Conservation (phyloP, 1,284 basidiomycete species). For the Hortiboletus rubellus region DNA sequence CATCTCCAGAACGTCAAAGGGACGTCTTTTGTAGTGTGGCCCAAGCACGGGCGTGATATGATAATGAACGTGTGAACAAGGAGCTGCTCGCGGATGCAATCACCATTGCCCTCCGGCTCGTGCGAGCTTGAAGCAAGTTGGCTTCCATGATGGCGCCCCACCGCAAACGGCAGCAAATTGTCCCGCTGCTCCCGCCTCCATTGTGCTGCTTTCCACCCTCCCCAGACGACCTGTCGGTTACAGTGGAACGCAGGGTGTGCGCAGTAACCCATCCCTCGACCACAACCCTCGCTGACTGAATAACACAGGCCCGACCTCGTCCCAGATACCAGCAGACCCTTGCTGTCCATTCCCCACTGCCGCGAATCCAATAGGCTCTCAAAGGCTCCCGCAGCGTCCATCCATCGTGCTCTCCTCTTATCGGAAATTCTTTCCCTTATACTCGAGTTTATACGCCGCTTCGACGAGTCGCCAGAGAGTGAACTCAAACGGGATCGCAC, state of each 20-base stretch:
- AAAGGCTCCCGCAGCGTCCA: background rate
- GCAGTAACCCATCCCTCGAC: background rate
- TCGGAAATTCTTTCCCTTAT: slow-evolving; percentile 27
- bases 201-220: background rate
- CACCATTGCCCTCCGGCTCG: no score
- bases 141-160: slow-evolving; percentile 3
- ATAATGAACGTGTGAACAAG: background rate
- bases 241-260: slow-evolving; percentile 5
- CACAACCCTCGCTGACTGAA: slow-evolving; percentile 3
- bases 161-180: background rate
- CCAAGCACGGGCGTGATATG: background rate
- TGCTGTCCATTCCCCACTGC: slow-evolving; percentile 1
- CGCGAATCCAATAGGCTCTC: background rate
- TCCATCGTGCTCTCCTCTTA: slow-evolving; percentile 28
- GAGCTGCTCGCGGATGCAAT: no score
- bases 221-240: background rate
- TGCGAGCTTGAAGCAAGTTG: background rate
- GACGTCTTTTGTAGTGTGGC: background rate
- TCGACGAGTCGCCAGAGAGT: slow-evolving; percentile 23
- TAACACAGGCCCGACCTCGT: background rate
- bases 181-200: background rate
- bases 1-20: no score
- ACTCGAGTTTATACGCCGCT: slow-evolving; percentile 22
- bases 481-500: slow-evolving; percentile 20
- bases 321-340: background rate